phyloP scores from a whole-genome alignment of 176 grass and related monocot species.

The Tuctoria greenei region DNA sequence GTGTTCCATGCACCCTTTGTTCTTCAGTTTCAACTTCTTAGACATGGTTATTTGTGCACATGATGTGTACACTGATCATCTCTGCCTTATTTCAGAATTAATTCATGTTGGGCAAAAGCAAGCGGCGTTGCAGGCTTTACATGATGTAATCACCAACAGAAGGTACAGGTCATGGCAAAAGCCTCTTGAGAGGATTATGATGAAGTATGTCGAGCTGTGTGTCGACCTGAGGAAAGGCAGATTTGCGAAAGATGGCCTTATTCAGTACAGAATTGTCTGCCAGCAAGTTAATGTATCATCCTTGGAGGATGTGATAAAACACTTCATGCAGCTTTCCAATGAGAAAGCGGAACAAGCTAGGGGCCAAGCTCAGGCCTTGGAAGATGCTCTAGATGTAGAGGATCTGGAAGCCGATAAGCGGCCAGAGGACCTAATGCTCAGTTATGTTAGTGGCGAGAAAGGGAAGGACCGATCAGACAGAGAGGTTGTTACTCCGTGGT shows the following conservation, averaged over 20 bases:
- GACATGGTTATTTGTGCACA: not conserved
- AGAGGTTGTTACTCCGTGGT: slow-evolving; percentile 93
- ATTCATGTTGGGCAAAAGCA: slow-evolving; percentile 98
- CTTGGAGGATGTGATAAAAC: slow-evolving; percentile 92
- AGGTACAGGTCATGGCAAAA: slow-evolving; percentile 95
- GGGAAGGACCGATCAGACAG: slow-evolving; percentile 91
- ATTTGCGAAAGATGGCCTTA: slow-evolving; percentile 97
- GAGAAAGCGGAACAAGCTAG: slow-evolving; percentile 84
- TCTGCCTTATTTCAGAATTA: slow-evolving; percentile 58
- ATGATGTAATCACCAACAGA: slow-evolving; percentile 96
- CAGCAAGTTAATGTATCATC: slow-evolving; percentile 97
- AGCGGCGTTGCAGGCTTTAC: slow-evolving; percentile 86
- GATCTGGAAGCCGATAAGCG: slow-evolving; percentile 95
- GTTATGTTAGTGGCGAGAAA: slow-evolving; percentile 94
- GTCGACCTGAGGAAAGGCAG: slow-evolving; percentile 89
- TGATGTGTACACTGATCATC: not conserved
- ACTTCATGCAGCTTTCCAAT: slow-evolving; percentile 92
- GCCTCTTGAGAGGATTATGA: slow-evolving; percentile 92
- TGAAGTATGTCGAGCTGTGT: slow-evolving; percentile 94
- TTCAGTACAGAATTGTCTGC: slow-evolving; percentile 93
- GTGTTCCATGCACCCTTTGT: not conserved
- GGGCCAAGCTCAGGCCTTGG: slow-evolving; percentile 70
- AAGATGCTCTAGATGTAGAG: slow-evolving; percentile 96
- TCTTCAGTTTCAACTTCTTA: too few species aligned
- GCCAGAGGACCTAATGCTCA: slow-evolving; percentile 94